Conservation (phyloP, 2,329 filamentous ascomycete species). For the Atkinsonella hypoxylon region DNA sequence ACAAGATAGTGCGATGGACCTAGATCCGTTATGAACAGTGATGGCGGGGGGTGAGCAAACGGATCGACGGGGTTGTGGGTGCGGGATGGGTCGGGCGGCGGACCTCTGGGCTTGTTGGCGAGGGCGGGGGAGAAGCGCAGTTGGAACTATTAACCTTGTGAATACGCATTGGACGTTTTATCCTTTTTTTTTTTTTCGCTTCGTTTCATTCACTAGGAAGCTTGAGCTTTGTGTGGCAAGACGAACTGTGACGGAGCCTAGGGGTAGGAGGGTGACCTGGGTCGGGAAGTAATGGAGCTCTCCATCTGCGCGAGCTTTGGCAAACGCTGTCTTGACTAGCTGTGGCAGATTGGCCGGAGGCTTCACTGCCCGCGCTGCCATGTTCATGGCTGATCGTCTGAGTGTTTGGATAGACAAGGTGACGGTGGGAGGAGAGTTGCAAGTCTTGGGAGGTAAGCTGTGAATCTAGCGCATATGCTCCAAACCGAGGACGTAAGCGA, state of each 20-base stretch:
- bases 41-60: constrained; percentile 47
- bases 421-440: too few relatives aligned
- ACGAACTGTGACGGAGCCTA: constrained; percentile 31
- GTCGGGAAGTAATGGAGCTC: constrained; percentile 44
- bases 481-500: too few relatives aligned
- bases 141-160: constrained; percentile 44
- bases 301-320: constrained; percentile 32
- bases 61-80: constrained; percentile 41
- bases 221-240: background rate
- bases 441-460: too few relatives aligned
- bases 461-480: too few relatives aligned
- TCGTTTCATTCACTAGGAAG: background rate
- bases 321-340: constrained; percentile 38
- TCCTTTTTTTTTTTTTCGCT: background rate
- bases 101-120: constrained; percentile 50
- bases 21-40: constrained; percentile 40
- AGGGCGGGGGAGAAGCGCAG: constrained; percentile 59
- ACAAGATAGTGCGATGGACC: constrained; percentile 49
- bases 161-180: background rate
- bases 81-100: constrained; percentile 21
- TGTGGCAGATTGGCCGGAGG: constrained; percentile 35
- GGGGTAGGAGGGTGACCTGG: constrained; percentile 35
- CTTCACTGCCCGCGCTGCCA: background rate
- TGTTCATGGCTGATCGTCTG: background rate
- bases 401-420: background rate